Conservation (phyloP, 768 basidiomycete genomes). For the Panaeolus cyanescens region DNA sequence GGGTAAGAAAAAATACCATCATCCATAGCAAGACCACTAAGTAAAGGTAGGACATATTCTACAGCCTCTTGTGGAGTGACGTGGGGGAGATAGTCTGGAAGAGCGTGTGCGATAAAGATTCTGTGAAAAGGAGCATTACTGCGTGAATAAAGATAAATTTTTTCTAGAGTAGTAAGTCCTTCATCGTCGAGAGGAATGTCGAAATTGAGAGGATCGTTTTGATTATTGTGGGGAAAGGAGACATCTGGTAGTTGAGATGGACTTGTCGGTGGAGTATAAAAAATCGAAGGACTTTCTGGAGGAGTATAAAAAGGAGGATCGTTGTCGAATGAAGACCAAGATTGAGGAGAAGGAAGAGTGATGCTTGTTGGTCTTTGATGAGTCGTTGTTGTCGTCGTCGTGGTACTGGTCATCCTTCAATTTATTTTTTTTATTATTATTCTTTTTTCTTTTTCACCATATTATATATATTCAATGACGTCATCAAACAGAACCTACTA, state of each 20-base stretch:
- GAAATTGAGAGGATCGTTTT: slow-evolving; percentile 27
- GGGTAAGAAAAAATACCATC: slow-evolving; percentile 55
- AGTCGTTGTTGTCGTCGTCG: slow-evolving; percentile 1
- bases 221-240: neutral
- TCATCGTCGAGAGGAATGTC: slow-evolving; percentile 67
- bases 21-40: slow-evolving; percentile 83
- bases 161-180: slow-evolving; percentile 81
- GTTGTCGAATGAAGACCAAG: slow-evolving; percentile 35
- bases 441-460: slow-evolving; percentile 19
- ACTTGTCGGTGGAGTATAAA: slow-evolving; percentile 39
- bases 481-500: slow-evolving; percentile 44
- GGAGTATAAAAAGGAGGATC: slow-evolving; percentile 40
- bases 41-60: slow-evolving; percentile 91
- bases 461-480: slow-evolving; percentile 33
- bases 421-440: neutral
- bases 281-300: slow-evolving; percentile 28
- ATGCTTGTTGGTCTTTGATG: slow-evolving; percentile 28
- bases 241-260: slow-evolving; percentile 16
- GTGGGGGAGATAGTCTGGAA: slow-evolving; percentile 75
- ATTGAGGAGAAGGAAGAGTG: slow-evolving; percentile 33
- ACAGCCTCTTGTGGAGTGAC: slow-evolving; percentile 87
- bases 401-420: neutral
- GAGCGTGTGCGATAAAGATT: slow-evolving; percentile 81
- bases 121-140: slow-evolving; percentile 66
- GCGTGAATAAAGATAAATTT: slow-evolving; percentile 87